Percentiles rank a stretch among this genome's conserved stretches.
phyloP scores from a whole-genome alignment of 305 asterid species.

The Lippia alba region DNA sequence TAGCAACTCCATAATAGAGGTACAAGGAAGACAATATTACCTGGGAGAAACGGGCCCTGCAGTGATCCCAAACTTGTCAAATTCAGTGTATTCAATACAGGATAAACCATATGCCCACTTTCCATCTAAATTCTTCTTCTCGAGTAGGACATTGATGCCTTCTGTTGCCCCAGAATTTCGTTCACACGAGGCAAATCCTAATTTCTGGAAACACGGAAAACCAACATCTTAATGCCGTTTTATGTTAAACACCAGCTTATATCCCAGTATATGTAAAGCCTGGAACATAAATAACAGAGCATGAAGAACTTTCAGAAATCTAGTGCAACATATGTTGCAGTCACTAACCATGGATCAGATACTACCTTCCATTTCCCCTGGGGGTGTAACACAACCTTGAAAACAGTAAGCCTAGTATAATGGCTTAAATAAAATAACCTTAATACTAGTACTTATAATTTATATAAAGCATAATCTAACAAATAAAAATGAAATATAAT shows the following conservation, averaged over 20 bases:
- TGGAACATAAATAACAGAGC: slow-evolving; percentile 20
- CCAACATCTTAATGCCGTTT: slow-evolving; percentile 23
- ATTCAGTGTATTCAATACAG: slow-evolving; percentile 96
- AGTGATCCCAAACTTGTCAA: slow-evolving; percentile 83
- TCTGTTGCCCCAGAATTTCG: slow-evolving; percentile 88
- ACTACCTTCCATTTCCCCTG: not conserved
- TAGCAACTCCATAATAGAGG: slow-evolving; percentile 28
- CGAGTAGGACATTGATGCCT: slow-evolving; percentile 92
- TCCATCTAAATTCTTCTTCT: slow-evolving; percentile 79
- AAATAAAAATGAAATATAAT: slow-evolving; percentile 13
- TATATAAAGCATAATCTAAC: slow-evolving; percentile 5
- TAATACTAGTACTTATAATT: slow-evolving; percentile 13
- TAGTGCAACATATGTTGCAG: slow-evolving; percentile 16
- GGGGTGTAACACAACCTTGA: slow-evolving; percentile 18
- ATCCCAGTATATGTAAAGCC: slow-evolving; percentile 18
- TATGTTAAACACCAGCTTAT: slow-evolving; percentile 23
- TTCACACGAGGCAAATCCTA: slow-evolving; percentile 97
- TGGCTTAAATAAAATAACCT: slow-evolving; percentile 11
- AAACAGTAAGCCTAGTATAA: slow-evolving; percentile 18
- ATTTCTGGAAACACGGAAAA: slow-evolving; percentile 61
- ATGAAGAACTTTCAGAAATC: slow-evolving; percentile 22
- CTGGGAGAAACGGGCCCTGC: slow-evolving; percentile 60
- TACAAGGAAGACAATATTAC: slow-evolving; percentile 45
- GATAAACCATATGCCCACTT: slow-evolving; percentile 93
- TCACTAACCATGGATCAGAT: not conserved